Base-by-base conservation (phyloP, 225 moss, liverwort and hornwort species). In the Neckera pumila region DNA sequence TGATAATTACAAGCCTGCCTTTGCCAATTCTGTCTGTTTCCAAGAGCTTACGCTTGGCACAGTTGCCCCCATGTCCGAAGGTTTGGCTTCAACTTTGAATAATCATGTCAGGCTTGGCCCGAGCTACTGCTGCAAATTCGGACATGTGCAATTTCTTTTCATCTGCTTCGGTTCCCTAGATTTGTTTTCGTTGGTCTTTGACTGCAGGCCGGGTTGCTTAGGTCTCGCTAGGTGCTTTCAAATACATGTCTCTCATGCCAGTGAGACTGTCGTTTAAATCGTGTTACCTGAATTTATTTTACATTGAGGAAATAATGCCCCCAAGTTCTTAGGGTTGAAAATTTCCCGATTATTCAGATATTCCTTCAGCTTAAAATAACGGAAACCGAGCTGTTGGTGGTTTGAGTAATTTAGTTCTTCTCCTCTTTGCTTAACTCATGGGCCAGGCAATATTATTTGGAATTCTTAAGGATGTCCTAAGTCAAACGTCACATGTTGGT, bases 41-140 rank as follows among this genome's bases (percentile, higher is more conserved):
- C 89, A 94, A 43, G 92, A 94, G 86, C 94, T 94, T 40, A 94
- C 91, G 45, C 92, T 94, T 43, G 94, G 94, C 87, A 81, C 92
- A 63, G 89, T 94, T 81, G 92, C 94, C 33, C 94, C 94, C 40
- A 86, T 90, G 72, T 87, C 91, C 30, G 91, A 90, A 82, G 94
- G 94, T 92, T 84, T 90, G 86, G 26, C 80, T 86, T 90, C 84
- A 89, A 62, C 62, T 84, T 69, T 76, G 43, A 67, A 84, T 31
- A 22, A 65, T 58, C 40, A 40, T 78, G 64, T 66, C 34, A 53
- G 31, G 31, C 33, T 83, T 88, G 36, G 45, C 57, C 54, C 20
- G 13, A 58, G 62, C 17, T 83, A 27, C 57, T 57, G 66, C 45
- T 86, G 79, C 67, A 81, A 70, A 74, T 53, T 17, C 10, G 11